A percentile compares a stretch with the other conserved stretches of the same genome.
These are phyloP conservation scores for Collybiopsis confluens DNA, from an alignment of 768 basidiomycete species.

Conservation along the genomic window DNA sequence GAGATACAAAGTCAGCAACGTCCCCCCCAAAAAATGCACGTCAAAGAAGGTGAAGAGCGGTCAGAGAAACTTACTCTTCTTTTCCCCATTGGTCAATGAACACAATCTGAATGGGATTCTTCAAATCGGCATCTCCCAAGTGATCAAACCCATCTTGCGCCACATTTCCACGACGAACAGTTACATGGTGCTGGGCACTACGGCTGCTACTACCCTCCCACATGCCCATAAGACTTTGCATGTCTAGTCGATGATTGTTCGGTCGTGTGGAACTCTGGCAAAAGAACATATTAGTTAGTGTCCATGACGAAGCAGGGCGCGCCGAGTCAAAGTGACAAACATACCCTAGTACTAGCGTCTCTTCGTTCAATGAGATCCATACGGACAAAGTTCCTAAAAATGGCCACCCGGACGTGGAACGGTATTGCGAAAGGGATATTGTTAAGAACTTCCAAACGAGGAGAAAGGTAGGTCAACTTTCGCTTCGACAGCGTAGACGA, in stretches of 20 bases:
- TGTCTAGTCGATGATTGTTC: neutral
- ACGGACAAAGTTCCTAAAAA: slow-evolving; percentile 80
- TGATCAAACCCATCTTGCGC: slow-evolving; percentile 90
- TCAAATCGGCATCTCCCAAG: slow-evolving; percentile 73
- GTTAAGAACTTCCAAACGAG: slow-evolving; percentile 85
- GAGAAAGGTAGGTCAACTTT: slow-evolving; percentile 71
- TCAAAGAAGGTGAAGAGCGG: neutral
- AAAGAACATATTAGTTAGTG: neutral
- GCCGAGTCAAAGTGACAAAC: no score
- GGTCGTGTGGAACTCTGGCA: neutral
- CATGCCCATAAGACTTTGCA: neutral
- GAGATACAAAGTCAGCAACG: slow-evolving; percentile 10
- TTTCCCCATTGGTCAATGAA: slow-evolving; percentile 90
- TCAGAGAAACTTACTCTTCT: slow-evolving; percentile 58
- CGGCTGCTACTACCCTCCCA: neutral
- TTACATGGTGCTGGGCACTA: slow-evolving; percentile 32
- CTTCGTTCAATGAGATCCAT: neutral
- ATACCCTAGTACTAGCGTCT: neutral
- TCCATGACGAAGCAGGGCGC: neutral
- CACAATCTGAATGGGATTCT: slow-evolving; percentile 80
- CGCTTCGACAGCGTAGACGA: slow-evolving; percentile 38
- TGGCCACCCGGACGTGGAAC: slow-evolving; percentile 84
- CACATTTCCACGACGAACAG: slow-evolving; percentile 69
- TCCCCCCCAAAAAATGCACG: neutral
- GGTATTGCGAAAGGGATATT: slow-evolving; percentile 96